phyloP scores from a whole-genome alignment of 768 basidiomycete species.

The Tricholoma sp. region DNA sequence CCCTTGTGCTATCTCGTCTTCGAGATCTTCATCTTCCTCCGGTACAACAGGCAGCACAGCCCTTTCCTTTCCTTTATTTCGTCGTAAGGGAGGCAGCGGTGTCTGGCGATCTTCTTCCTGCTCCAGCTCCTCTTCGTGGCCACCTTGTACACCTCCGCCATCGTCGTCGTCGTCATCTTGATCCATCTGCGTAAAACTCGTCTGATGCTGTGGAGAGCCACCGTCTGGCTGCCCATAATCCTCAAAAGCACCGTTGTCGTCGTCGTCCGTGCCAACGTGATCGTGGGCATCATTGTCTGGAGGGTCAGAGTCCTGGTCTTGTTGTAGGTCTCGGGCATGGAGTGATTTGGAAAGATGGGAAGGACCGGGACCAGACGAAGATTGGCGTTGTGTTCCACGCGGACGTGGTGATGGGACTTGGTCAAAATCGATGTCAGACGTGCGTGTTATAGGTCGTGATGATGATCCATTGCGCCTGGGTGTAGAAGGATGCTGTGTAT shows the following conservation, averaged over 20 bases:
- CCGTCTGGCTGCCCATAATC: slow-evolving; percentile 25
- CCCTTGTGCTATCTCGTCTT: slow-evolving; percentile 39
- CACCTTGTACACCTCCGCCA: slow-evolving; percentile 15
- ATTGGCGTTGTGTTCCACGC: slow-evolving; percentile 24
- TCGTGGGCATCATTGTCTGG: slow-evolving; percentile 18
- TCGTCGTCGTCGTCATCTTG: slow-evolving; percentile 45
- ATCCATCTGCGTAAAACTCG: slow-evolving; percentile 45
- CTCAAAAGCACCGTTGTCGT: slow-evolving; percentile 16
- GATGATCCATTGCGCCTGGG: slow-evolving; percentile 33
- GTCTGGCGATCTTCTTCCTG: slow-evolving; percentile 24
- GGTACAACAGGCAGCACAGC: slow-evolving; percentile 26
- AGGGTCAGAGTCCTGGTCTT: slow-evolving; percentile 24
- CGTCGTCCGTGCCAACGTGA: slow-evolving; percentile 20
- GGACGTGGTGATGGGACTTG: slow-evolving; percentile 55
- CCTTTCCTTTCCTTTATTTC: slow-evolving; percentile 13
- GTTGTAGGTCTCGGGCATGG: slow-evolving; percentile 20
- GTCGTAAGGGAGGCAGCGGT: slow-evolving; percentile 12
- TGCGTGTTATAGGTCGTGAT: slow-evolving; percentile 44
- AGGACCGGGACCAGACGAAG: slow-evolving; percentile 33
- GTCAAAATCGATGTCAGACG: slow-evolving; percentile 57
- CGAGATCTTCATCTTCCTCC: slow-evolving; percentile 38
- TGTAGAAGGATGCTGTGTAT: slow-evolving; percentile 32
- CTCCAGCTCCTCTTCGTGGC: slow-evolving; percentile 7
- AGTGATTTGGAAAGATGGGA: slow-evolving; percentile 36
- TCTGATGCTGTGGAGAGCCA: slow-evolving; percentile 25